Base-by-base conservation (phyloP, 75 land plant species). In the Sequoiadendron giganteum region DNA sequence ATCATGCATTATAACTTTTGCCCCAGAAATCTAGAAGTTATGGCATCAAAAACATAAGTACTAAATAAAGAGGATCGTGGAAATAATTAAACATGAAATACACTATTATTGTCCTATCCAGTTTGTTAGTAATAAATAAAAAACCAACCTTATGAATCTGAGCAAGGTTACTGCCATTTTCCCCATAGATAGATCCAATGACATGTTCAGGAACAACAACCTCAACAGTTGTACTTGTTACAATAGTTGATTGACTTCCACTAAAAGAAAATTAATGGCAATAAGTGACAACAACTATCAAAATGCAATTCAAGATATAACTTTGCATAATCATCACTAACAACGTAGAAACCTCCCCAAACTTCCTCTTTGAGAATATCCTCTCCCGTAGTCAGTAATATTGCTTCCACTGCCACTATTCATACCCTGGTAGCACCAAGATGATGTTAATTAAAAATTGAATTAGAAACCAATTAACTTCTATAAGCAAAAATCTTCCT, bases 171-270 rank as follows among this genome's bases (percentile, higher is more conserved):
- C 86, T 89, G 0, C 93, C 96, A 88, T 91, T 90, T 83, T 92
- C 93, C 54, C 96, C 96, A 85, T 94, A 89, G 1, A 95, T 91
- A 47, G 91, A 90, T 36, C 87, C 88, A 56, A 95, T 89, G 45
- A 91, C 91, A 88, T 58, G 65, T 15, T 89, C 91, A 42, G 96
- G 93, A 58, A 95, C 91, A 45, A 84, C 49, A 39, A 95, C 91
- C 89, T 95, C 95, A 15, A 95, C 90, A 28, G 93, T 95, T 84
- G 96, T 95, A 65, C 90, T 93, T 43, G 93, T 95, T 40, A 95
- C 91, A 84, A 94, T 72, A 54, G 94, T 92, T 19, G 94, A 85
- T 88, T 86, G 91, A 87, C 86, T 91, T 61, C 86, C 93, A 87
- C 93, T 92, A 82, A 87, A 13, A 56, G 72, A 55, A 39, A 10